Conservation (phyloP, 352 stramenopile genomes). For the Globisporangium emineosum region DNA sequence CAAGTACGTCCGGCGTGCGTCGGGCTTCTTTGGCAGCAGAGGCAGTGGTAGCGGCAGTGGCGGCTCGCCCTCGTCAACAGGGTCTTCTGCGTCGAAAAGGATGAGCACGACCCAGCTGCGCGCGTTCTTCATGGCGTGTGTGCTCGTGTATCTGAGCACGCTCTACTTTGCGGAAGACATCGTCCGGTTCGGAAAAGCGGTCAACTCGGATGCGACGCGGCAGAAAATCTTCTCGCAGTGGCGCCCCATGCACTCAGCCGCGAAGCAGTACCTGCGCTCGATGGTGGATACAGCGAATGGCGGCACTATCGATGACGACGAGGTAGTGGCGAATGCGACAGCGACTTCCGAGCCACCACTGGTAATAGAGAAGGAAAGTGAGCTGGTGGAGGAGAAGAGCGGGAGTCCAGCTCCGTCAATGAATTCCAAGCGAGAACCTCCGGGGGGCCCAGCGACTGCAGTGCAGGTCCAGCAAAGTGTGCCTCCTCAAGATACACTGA, state of each 20-base stretch:
- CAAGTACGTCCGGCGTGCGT: constrained; percentile 13
- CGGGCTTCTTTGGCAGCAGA: background rate
- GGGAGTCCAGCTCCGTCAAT: background rate
- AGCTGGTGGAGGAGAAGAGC: background rate
- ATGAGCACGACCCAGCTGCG: constrained; percentile 21
- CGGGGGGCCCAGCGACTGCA: background rate
- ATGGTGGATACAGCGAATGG: constrained; percentile 8
- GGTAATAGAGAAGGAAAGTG: background rate
- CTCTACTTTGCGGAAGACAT: constrained; percentile 21
- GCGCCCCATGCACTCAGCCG: constrained; percentile 19
- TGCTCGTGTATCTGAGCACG: constrained; percentile 19
- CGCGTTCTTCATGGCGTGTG: constrained; percentile 17
- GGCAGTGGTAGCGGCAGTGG: background rate
- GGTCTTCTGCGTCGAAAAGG: constrained; percentile 7
- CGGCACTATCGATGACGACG: background rate
- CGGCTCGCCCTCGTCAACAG: background rate
- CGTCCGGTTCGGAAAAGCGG: constrained; percentile 13
- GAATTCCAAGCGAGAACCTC: constrained; percentile 5
- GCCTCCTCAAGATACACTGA: background rate
- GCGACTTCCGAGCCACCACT: background rate
- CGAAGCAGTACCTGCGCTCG: constrained; percentile 16
- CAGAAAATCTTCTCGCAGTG: constrained; percentile 19
- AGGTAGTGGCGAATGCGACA: background rate
- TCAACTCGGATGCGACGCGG: constrained; percentile 17
- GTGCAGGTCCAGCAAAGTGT: background rate